These are phyloP conservation scores for Mrakia frigida DNA, from an alignment of 768 basidiomycete genomes.

Conservation along the genomic window DNA sequence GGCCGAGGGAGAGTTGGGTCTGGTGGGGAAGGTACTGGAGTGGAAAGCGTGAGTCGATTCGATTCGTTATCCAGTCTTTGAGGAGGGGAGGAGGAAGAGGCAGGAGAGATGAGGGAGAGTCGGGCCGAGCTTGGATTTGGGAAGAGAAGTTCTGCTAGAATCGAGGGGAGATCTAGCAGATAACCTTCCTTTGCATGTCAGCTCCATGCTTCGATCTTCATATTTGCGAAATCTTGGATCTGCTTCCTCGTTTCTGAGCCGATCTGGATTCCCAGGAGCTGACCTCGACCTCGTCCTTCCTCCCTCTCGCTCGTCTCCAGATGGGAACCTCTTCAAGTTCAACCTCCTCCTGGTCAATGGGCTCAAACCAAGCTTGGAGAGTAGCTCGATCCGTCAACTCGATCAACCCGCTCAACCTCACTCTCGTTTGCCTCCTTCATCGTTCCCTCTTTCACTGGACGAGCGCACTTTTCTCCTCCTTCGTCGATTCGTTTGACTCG, in stretches of 20 bases:
- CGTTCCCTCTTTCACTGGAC: no score
- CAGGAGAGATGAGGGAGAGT: background rate
- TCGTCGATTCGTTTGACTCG: no score
- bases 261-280: constrained; percentile 16
- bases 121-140: background rate
- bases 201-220: no score
- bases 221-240: background rate
- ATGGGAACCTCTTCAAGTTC: constrained; percentile 84
- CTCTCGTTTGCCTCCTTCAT: background rate
- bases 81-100: background rate
- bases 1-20: constrained; percentile 71
- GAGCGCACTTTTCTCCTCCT: no score
- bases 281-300: background rate
- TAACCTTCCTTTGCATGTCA: no score
- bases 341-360: constrained; percentile 79
- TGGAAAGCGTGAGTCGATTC: constrained; percentile 86
- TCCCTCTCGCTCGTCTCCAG: constrained; percentile 47
- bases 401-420: background rate
- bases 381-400: background rate
- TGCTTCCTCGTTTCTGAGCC: constrained; percentile 25
- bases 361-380: constrained; percentile 53
- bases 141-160: no score
- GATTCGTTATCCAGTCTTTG: background rate
- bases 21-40: constrained; percentile 77
- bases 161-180: no score